These are phyloP conservation scores for Lipomyces starkeyi DNA, from an alignment of 805 yeast species.

Conservation along the genomic window DNA sequence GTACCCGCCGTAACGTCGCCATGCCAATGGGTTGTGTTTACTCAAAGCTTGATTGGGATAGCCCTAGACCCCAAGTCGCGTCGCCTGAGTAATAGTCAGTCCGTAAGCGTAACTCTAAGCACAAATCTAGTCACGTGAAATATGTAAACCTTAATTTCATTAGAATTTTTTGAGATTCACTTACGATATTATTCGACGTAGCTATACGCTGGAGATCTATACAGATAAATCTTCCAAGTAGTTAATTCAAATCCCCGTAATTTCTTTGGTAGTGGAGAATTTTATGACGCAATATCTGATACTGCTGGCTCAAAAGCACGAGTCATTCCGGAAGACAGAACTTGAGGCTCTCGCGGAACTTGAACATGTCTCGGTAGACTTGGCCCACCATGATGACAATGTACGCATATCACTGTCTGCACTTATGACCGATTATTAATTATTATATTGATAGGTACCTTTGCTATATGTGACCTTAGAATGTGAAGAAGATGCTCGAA, in stretches of 20 bases:
- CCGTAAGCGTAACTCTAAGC: not conserved
- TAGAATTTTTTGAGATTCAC: not conserved
- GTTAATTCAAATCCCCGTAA: not conserved
- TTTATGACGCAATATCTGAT: conserved; percentile 65
- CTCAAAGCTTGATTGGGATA: not conserved
- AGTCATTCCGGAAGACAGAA: conserved; percentile 80
- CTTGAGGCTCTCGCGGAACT: conserved; percentile 81
- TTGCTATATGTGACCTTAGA: conserved; percentile 71
- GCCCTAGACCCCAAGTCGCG: not conserved
- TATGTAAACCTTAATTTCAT: not conserved
- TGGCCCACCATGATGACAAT: conserved; percentile 60
- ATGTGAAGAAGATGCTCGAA: conserved; percentile 68
- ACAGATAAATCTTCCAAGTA: not conserved
- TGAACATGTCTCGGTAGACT: conserved; percentile 60
- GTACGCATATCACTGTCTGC: conserved; percentile 33
- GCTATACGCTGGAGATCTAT: not conserved
- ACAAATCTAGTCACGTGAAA: not conserved
- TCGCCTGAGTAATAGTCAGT: not conserved
- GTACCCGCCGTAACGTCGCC: conserved; percentile 14
- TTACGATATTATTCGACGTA: too few relatives aligned
- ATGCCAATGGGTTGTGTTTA: conserved; percentile 26
- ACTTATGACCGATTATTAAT: not conserved
- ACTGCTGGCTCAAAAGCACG: conserved; percentile 85
- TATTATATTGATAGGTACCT: conserved; percentile 53
- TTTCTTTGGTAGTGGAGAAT: not conserved